phyloP scores from a whole-genome alignment of 2,329 filamentous ascomycete genomes.

The Pseudogymnoascus verrucosus region DNA sequence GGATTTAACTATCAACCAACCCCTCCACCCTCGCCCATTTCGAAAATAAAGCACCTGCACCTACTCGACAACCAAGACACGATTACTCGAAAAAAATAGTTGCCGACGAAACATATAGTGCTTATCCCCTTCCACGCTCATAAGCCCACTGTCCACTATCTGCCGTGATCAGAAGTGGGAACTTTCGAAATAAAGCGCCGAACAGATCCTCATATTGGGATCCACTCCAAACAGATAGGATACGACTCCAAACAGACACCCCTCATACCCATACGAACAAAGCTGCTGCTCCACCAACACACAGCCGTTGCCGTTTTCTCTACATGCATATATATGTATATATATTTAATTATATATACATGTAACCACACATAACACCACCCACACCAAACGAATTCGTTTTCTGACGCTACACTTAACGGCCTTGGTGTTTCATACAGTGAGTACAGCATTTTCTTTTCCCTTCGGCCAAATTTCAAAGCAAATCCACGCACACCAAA shows the following conservation, averaged over 20 bases:
- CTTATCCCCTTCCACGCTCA: not conserved
- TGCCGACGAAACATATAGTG: not conserved
- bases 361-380: not conserved
- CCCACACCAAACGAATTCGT: not conserved
- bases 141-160: not conserved
- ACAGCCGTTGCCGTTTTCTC: not conserved
- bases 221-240: not conserved
- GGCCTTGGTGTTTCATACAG: not conserved
- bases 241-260: not conserved
- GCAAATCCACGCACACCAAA: not conserved
- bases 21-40: not conserved
- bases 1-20: not conserved
- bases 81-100: not conserved
- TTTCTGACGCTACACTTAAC: not conserved
- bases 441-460: not conserved
- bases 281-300: not conserved
- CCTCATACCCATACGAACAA: not conserved
- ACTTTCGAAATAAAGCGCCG: not conserved
- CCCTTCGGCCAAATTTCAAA: not conserved
- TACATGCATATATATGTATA: constrained; percentile 2
- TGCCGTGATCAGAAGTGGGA: not conserved
- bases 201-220: not conserved
- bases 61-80: not conserved
- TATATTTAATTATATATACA: constrained; percentile 4
- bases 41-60: not conserved